Base-by-base conservation (phyloP, 2,329 filamentous ascomycete species). In the Leptographium flavum region DNA sequence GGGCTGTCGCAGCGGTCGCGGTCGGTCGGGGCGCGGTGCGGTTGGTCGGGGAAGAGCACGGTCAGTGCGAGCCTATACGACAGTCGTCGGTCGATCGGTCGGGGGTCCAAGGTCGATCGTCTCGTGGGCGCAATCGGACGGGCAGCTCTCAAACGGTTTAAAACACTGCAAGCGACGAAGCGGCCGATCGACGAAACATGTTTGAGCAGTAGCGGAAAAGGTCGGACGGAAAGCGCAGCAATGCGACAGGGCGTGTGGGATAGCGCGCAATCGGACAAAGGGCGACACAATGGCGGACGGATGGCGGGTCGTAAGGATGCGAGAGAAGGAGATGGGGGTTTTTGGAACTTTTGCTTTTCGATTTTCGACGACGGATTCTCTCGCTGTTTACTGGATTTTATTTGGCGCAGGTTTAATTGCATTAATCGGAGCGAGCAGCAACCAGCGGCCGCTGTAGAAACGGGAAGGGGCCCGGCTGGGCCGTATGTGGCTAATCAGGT, bases 141-240 rank as follows among this genome's bases (percentile, higher is more conserved):
- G 13, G 25, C 14, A 17, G 22, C 4, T 36, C 21, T 21, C 15
- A 17, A 8, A 32, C 28, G 21, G 22, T 19, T 32, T 42, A 45
- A 13, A 36, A 28, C 22, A 37, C 14, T 30, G 31, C 31, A 42
- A 22, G 21, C n/a, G 38, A 21, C 38, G 39, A 37, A 42, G 43
- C 47, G 41, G 43, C 21, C 43, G 28, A 41, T 28, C 47, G 43
- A 42, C 39, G 42, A 21, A 39, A 27, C 49, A 51, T 51, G 49
- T 36, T 45, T 35, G 28, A 23, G 30, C 31, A 31, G 35, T 35
- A 37, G 25, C 17, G 5, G 22, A n/a, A n/a, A n/a, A n/a, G n/a
- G n/a, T n/a, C n/a, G n/a, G n/a, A n/a, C n/a, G n/a, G n/a, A n/a
- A n/a, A n/a, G n/a, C n/a, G n/a, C n/a, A n/a, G n/a, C n/a, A n/a